Evolutionary conservation across 371 early-diverging fungal genomes (phyloP), one percentile per base, ranked within the genome.

Genomic region (Mortierella sp.): DNA sequence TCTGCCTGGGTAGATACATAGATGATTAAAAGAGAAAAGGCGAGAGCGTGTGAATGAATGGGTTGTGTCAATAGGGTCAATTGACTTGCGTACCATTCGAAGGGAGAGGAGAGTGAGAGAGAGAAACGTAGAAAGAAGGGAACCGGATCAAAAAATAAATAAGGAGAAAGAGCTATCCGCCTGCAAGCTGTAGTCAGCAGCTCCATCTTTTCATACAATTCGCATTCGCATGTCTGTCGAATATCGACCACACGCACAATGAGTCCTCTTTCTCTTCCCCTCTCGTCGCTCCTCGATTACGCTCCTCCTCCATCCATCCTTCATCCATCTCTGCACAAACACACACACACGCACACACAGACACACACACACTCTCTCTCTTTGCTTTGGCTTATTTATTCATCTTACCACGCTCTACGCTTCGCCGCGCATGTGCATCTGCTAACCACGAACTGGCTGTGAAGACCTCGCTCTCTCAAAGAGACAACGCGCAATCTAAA

Each of bases 91-190:
- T 63, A 58, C 74, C 57, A 14, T 28, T 42, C 9, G 21, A 28
- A 58, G n/a, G 44, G 26, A 31, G 45, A 21, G 44, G 44, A 31
- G 58, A 26, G 5, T 6, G 44, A 42, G n/a, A 38, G 31, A 70
- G 45, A 70, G 70, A 38, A 9, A 45, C 1, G 52, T 14, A 47
- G 34, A 76, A 42, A 48, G 73, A 72, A 73, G 34, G 34, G 73
- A 54, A n/a, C 21, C 28, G 24, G 68, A 34, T 24, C 63, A 47
- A 31, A 38, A 38, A 38, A n/a, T n/a, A n/a, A n/a, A n/a, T n/a
- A 38, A 38, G 42, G 14, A 26, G 42, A 70, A 24, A 42, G 52
- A n/a, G 48, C 75, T 58, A 28, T 63, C 31, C 7, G 31, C 16
- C 63, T 63, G 34, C 31, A 34, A 60, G 63, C 63, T 60, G 63